Evolutionary conservation across 306 rosid genomes (phyloP), one percentile per base, ranked within the genome.

Genomic region (Vicia sativa): DNA sequence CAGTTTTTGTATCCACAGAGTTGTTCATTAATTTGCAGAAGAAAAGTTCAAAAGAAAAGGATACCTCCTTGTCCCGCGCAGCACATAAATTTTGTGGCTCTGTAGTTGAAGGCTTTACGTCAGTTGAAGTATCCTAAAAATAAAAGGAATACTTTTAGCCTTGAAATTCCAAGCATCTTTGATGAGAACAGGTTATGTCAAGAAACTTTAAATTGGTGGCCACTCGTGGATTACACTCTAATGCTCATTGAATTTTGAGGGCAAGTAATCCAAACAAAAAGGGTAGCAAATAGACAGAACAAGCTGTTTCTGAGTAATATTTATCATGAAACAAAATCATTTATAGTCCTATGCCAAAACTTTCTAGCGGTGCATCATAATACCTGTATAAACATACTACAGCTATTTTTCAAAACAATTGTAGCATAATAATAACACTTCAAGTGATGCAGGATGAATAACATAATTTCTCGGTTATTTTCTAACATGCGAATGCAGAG

Each of bases 121-220:
- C 88, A 62, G 80, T 79, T 67, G 83, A 73, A 77, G 83, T 61
- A 79, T 85, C 90, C 91, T 85, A 31, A 21, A 44, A 65, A 65
- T 45, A 74, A 39, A 69, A 39, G 55, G 15, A 76, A 82, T 41
- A 73, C 19, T 21, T 45, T 77, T 74, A 77, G 74, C 62, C 26
- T 62, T 44, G 60, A 62, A 48, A 72, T 39, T 29, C 43, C 41
- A 73, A 74, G 65, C 41, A 62, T 29, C 48, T 61, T 45, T 41
- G 9, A 35, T 67, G 41, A 67, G 63, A 52, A 72, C 15, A 28
- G 11, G 16, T 62, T 26, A 54, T 37, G n/a, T 19, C 71, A 62
- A 49, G 58, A 76, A 66, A 61, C 61, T 31, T 61, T 69, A 55
- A 55, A 73, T 44, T 31, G 38, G 68, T 4, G 41, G 13, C 11